Conservation (phyloP, 345 rosid genomes). For the Draba incana region DNA sequence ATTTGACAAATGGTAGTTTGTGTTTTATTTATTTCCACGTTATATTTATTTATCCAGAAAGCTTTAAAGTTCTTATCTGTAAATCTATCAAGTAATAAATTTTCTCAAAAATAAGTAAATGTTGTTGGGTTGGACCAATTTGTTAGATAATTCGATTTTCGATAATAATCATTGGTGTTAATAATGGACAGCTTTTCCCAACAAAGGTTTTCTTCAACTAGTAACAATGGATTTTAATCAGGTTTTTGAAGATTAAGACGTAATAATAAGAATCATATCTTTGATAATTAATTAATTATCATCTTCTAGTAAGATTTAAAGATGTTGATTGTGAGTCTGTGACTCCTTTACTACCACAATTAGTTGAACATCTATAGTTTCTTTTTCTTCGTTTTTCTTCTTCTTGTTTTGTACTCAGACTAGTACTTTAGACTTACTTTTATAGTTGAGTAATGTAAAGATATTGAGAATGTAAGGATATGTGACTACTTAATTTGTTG, state of each 20-base stretch:
- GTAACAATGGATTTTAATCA: neutral
- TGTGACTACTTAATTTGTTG: neutral
- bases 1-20: conserved; percentile 18
- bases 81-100: conserved; percentile 9
- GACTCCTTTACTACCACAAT: conserved; percentile 21
- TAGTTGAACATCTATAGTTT: conserved; percentile 17
- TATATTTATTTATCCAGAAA: conserved; percentile 20
- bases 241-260: neutral
- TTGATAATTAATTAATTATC: conserved; percentile 4
- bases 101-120: conserved; percentile 25
- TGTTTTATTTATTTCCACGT: conserved; percentile 34
- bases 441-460: conserved; percentile 1
- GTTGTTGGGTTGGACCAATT: conserved; percentile 37
- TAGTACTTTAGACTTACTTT: conserved; percentile 4
- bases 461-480: neutral
- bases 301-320: neutral
- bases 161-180: conserved; percentile 39
- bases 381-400: neutral
- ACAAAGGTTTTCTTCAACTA: conserved; percentile 21
- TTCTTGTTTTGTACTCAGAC: neutral
- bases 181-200: conserved; percentile 32
- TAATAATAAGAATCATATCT: neutral
- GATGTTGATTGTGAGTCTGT: conserved; percentile 24
- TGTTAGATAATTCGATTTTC: conserved; percentile 31
- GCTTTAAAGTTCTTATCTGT: neutral